Percentiles rank a stretch among this genome's conserved stretches.
Conservation (phyloP, 2,329 filamentous ascomycete species). For the Neonectria neomacrospora region DNA sequence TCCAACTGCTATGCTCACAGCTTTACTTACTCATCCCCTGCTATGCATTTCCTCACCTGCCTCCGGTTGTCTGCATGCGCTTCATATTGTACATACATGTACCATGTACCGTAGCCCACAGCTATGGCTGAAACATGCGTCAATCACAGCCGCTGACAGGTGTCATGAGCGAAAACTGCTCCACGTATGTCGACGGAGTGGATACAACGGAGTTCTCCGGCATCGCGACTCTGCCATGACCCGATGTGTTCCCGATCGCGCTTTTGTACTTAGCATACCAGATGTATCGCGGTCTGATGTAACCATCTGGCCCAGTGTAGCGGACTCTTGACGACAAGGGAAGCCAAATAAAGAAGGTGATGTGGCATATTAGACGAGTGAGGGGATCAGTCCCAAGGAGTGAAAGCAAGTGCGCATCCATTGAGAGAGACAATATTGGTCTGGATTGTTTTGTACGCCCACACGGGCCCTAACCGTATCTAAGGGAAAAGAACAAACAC, state of each 20-base stretch:
- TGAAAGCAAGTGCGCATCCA: neutral
- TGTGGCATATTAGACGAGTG: neutral
- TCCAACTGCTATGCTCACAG: neutral
- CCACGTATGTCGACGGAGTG: neutral
- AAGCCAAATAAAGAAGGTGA: neutral
- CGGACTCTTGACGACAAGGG: neutral
- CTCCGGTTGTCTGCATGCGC: neutral
- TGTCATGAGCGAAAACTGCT: neutral
- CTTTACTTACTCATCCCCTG: neutral
- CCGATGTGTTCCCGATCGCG: neutral
- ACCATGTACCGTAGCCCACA: neutral
- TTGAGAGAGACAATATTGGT: slow-evolving; percentile 2
- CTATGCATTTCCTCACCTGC: neutral
- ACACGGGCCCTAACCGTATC: slow-evolving; percentile 15
- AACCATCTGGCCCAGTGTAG: neutral
- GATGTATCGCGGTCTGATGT: neutral
- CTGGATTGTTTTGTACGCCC: slow-evolving; percentile 6
- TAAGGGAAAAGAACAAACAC: slow-evolving; percentile 18
- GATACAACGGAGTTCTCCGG: neutral
- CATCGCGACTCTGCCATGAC: neutral
- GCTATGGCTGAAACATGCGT: neutral
- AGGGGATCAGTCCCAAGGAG: too few species aligned
- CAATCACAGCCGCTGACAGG: neutral
- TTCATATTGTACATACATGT: too few species aligned
- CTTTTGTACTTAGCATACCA: neutral